Evolutionary conservation across 2,329 filamentous ascomycete species (phyloP), one percentile per base, ranked within the genome.

Genomic region (Gaeumannomyces sp.): DNA sequence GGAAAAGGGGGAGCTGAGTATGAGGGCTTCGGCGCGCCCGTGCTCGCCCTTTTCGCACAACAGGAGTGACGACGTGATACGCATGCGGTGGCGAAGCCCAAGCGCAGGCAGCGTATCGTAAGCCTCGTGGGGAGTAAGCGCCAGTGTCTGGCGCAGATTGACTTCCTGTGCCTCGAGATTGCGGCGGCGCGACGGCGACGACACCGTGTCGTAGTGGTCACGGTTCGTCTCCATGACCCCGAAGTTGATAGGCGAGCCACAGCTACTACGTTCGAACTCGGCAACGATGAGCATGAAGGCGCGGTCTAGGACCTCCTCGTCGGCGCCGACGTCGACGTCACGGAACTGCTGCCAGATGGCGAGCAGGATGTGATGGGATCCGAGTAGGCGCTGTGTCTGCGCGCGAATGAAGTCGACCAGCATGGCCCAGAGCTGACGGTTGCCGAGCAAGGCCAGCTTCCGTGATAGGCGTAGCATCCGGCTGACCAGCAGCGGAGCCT

Each of bases 391-490:
- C 35, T 71, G 71, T 4, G 76, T 69, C 35, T 76, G 65, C 25
- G 67, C 69, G 14, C 69, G 66, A 13, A 76, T 70, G 45, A 76
- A 74, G 33, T 74, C 69, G 62, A 74, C 69, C 25, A 76, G 72
- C 19, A 76, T 67, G 3, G 70, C 68, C 14, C 74, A 70, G 1
- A 76, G 69, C 64, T 75, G 73, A 13, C 73, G 70, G 33, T 73
- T 73, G 65, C 74, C 71, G 61, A 75, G 73, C 2, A 71, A 70
- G 27, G 75, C 69, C 25, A 76, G 75, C 31, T 75, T 76, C 73
- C 74, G 75, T 11, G 76, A 63, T n/a, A 76, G 69, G 45, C 73
- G 75, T 2, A 74, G 69, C n/a, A 72, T 76, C 14, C 75, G 71
- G 1, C 71, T 71, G 58, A 72, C 70, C 33, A 76, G 75, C 25